Base-by-base conservation (phyloP, 495 filamentous ascomycete genomes). In the Hypoxylon lienhwacheense region DNA sequence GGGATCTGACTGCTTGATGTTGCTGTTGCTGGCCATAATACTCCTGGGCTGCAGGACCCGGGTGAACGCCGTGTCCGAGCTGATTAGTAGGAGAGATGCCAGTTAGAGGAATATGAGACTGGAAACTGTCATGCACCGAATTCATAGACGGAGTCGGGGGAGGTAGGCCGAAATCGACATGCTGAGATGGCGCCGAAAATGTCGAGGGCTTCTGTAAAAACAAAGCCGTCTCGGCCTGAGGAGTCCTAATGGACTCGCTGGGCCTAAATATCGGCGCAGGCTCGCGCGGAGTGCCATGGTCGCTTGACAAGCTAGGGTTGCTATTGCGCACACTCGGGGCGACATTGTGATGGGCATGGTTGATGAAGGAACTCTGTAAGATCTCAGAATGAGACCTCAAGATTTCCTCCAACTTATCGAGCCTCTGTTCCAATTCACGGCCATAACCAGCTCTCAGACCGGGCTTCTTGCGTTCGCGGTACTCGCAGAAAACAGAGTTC, bases 361-460 rank as follows among this genome's bases (percentile, higher is more conserved):
- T 52, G 14, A 61, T 32, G 41, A 77, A 69, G 15, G 66, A 64
- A 15, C 61, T 49, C 47, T 73, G 67, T 5, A 79, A 46, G 34
- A 76, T 75, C 64, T 78, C 73, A 33, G 74, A 73, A 62, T 80
- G 77, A 1, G 70, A 64, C 14, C 70, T 65, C n/a, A 81, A 43
- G 19, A 77, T 73, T 24, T 73, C 74, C 47, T 79, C 78, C 10
- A 81, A 71, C 66, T 75, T 73, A 60, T 82, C 80, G 20, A 96
- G 78, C 21, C 90, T 78, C 56, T 90, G 85, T 66, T 96, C 90
- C 29, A 96, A 72, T 70, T 96, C 90, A 47, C 90, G 80, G 1
- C 90, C 90, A 67, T 95, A 95, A 1, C 90, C 90, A 39, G 90
- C 90, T 50, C 89, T 74, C 37, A 92, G 72, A 0, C 88, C 89